A percentile compares a stretch with the other conserved stretches of the same genome.
Evolutionary conservation across 495 filamentous ascomycete genomes (phyloP).

Genomic region (Xylaria castorea): DNA sequence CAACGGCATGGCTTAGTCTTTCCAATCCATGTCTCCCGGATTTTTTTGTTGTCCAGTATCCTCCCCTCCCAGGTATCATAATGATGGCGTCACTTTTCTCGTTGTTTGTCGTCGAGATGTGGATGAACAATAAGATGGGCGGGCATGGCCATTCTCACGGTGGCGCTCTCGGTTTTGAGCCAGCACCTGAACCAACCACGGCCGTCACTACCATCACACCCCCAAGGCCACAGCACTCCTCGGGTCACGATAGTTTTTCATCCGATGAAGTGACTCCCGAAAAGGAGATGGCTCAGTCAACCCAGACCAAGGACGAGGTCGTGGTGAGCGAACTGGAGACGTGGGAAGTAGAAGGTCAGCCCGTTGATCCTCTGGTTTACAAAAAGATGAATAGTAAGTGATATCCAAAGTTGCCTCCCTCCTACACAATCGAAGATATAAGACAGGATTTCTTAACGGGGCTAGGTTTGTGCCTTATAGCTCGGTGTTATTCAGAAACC

Average conservation of each 20-base stretch:
- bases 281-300: conserved; percentile 43
- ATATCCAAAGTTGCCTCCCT: not conserved
- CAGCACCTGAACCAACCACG: conserved; percentile 28
- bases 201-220: conserved; percentile 17
- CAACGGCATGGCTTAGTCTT: conserved; percentile 62
- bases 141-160: conserved; percentile 55
- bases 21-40: conserved; percentile 65
- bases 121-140: conserved; percentile 57
- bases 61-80: conserved; percentile 65
- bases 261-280: conserved; percentile 46
- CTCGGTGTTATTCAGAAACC: not conserved
- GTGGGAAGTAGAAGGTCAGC: conserved; percentile 49
- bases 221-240: conserved; percentile 39
- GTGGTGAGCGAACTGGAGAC: conserved; percentile 38
- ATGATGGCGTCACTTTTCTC: conserved; percentile 63
- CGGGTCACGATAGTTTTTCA: conserved; percentile 41
- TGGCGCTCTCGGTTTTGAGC: conserved; percentile 52
- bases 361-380: conserved; percentile 53
- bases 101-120: conserved; percentile 65
- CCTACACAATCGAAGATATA: not conserved
- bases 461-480: not conserved
- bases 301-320: conserved; percentile 27
- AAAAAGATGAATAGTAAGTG: conserved; percentile 48
- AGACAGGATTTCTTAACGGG: too few species aligned
- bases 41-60: conserved; percentile 61